A percentile compares a stretch with the other conserved stretches of the same genome.
phyloP scores from a whole-genome alignment of 1,284 basidiomycete genomes.

The Earliella scabrosa region DNA sequence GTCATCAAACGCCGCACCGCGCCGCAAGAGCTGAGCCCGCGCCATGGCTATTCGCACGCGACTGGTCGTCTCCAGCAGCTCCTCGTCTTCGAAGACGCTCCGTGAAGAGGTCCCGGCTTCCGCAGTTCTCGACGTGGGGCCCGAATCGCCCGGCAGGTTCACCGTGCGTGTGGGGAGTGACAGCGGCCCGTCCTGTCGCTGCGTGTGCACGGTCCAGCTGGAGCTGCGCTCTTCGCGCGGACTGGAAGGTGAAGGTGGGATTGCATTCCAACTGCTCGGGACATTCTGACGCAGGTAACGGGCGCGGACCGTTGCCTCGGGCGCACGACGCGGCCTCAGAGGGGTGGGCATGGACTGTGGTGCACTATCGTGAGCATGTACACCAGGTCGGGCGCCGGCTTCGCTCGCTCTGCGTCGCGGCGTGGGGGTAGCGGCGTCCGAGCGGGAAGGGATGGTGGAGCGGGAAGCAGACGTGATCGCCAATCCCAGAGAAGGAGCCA shows the following conservation, averaged over 20 bases:
- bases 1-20: background rate
- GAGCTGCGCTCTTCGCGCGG: background rate
- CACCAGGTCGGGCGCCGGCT: background rate
- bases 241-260: background rate
- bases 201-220: background rate
- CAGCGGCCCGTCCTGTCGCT: background rate
- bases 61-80: background rate
- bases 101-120: background rate
- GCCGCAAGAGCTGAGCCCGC: background rate
- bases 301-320: background rate
- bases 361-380: background rate
- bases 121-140: background rate
- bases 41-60: constrained; percentile 11
- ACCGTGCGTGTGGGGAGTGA: constrained; percentile 1
- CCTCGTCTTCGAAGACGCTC: background rate
- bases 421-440: background rate
- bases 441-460: background rate
- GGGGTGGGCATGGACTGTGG: background rate
- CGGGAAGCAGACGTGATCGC: background rate
- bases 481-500: background rate
- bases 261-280: background rate
- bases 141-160: background rate
- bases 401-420: background rate
- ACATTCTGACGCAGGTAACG: constrained; percentile 8
- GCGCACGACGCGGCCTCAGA: background rate